phyloP scores from a whole-genome alignment of 2,329 filamentous ascomycete genomes.

The Penicillium decumbens region DNA sequence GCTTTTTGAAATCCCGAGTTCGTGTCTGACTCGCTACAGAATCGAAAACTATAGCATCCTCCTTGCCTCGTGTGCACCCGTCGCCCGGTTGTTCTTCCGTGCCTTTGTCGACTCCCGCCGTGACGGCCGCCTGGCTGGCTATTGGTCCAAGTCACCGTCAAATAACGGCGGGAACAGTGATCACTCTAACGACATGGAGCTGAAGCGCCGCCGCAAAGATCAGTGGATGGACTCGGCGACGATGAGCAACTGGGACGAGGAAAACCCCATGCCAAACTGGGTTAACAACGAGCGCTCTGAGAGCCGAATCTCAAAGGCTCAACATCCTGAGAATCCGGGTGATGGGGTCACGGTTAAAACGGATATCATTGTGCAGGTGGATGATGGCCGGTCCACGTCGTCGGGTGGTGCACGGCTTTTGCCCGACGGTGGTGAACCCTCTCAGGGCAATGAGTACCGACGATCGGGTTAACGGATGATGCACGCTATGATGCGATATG shows the following conservation, averaged over 20 bases:
- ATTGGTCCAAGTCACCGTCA: conserved; percentile 23
- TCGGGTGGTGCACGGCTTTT: conserved; percentile 17
- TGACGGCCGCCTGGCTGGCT: conserved; percentile 17
- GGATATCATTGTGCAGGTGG: conserved; percentile 31
- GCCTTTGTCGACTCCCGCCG: conserved; percentile 26
- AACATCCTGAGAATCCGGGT: conserved; percentile 10
- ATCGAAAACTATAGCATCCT: conserved; percentile 39
- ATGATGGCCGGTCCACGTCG: conserved; percentile 15
- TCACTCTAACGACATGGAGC: conserved; percentile 11
- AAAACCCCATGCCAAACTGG: conserved; percentile 10
- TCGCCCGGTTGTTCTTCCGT: conserved; percentile 33
- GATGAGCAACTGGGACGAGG: conserved; percentile 12
- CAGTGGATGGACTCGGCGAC: conserved; percentile 20
- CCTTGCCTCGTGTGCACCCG: conserved; percentile 33
- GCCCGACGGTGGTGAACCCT: conserved; percentile 11
- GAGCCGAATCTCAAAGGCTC: conserved; percentile 10
- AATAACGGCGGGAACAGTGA: conserved; percentile 10
- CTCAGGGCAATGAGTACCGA: background rate
- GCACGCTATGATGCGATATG: background rate
- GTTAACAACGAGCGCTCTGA: conserved; percentile 9
- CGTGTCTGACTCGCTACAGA: conserved; percentile 14
- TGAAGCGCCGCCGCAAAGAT: conserved; percentile 13
- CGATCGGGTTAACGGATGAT: background rate
- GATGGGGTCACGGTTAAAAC: conserved; percentile 28
- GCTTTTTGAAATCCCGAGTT: too few relatives aligned